Evolutionary conservation across 352 stramenopile genomes (phyloP).

Genomic region (Phytophthora sojae): DNA sequence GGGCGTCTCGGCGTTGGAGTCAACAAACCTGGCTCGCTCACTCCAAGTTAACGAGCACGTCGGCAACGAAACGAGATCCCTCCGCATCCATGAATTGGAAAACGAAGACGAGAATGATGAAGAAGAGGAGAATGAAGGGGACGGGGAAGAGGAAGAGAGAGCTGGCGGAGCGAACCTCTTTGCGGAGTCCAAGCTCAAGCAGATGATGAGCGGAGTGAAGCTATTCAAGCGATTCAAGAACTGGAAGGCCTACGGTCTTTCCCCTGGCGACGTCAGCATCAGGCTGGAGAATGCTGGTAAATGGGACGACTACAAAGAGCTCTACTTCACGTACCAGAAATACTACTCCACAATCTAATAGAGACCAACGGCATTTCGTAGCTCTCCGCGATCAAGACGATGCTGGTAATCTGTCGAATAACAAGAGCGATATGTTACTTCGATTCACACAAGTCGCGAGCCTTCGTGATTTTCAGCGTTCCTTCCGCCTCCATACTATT

Average conservation of each 20-base stretch:
- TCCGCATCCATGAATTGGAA: not conserved
- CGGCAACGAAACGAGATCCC: not conserved
- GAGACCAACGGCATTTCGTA: no score
- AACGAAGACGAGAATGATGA: not conserved
- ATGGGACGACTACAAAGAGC: not conserved
- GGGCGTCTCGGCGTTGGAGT: no score
- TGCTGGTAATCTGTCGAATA: no score
- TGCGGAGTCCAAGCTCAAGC: not conserved
- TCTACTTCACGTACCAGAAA: not conserved
- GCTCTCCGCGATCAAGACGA: no score
- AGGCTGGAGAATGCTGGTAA: not conserved
- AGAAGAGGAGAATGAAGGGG: no score
- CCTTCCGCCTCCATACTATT: no score
- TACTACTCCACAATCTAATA: not conserved
- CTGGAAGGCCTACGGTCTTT: not conserved
- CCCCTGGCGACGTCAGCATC: not conserved
- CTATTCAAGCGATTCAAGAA: not conserved
- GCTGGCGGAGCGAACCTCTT: not conserved
- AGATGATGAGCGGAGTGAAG: not conserved
- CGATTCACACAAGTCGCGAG: no score
- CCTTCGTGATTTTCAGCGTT: no score
- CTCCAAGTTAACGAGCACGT: not conserved
- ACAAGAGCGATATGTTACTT: no score
- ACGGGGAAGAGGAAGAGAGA: not conserved
- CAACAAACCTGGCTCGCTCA: no score